Evolutionary conservation across 176 grass and related monocot species (phyloP), one percentile per base, ranked within the genome.

Genomic region (Carex scoparia): DNA sequence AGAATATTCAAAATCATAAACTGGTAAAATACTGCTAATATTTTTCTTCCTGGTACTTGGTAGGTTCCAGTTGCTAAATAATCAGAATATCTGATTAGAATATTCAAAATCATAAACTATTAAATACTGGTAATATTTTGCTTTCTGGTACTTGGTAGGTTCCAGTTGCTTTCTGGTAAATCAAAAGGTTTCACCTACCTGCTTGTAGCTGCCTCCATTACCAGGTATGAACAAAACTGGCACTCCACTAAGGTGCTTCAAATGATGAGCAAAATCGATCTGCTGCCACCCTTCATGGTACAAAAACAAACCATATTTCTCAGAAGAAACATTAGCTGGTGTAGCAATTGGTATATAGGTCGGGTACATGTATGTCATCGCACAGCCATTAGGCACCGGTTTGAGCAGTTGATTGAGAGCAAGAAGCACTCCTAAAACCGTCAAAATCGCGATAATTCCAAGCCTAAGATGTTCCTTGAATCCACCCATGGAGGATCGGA

Each of bases 331-430:
- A 85, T 99, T 95, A 28, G 81, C 83, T 57, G 96, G 93, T 4
- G 90, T 74, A 32, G 90, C 60, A 60, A 99, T 87, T 1, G 93
- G 96, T 68, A 99, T 95, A 81, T 99, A 99, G 85, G 93, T 95
- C 27, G 96, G 96, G 78, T 99, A 99, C 96, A 99, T 99, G 90
- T 95, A 99, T 30, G 96, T 99, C 96, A 99, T 99, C 1, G 85
- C 32, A 75, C 96, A 95, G 7, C 93, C 93, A 18, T 95, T 99
- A 10, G 96, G 96, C 53, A 87, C 84, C 10, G 93, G 91, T 48
- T 88, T 92, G 53, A 99, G 70, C 84, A 99, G 87, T 74, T 90
- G 72, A 80, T 70, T 85, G 42, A 99, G 87, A n/a, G 88, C 96
- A 1, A 79, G 55, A 32, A 94, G 85, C 79, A 84, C 87, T 54